Conservation (phyloP, 108 stramenopile genomes). For the Cyclotella cryptica region DNA sequence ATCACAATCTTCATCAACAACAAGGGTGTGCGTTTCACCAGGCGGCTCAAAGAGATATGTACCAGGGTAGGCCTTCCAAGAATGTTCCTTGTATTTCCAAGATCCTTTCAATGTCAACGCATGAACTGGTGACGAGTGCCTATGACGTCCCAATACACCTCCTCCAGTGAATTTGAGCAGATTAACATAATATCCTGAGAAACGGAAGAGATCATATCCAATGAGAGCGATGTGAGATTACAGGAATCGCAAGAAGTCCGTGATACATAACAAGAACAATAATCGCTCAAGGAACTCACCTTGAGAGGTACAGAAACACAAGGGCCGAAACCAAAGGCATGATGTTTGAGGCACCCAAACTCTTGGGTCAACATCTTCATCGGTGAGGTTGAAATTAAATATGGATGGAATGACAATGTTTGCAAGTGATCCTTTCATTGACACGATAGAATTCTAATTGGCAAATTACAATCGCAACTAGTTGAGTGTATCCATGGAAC, state of each 20-base stretch:
- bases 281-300: too few species aligned
- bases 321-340: slow-evolving; percentile 73
- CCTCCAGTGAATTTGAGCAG: slow-evolving; percentile 69
- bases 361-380: slow-evolving; percentile 54
- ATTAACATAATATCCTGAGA: slow-evolving; percentile 86
- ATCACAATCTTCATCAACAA: slow-evolving; percentile 77
- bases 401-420: slow-evolving; percentile 77
- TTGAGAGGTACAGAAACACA: slow-evolving; percentile 73
- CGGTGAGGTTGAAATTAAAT: slow-evolving; percentile 34
- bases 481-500: too few species aligned
- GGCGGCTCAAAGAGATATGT: slow-evolving; percentile 85
- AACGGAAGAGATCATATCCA: too few species aligned
- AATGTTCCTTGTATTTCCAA: slow-evolving; percentile 80
- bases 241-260: too few species aligned
- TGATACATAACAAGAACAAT: too few species aligned
- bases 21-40: slow-evolving; percentile 79
- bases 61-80: slow-evolving; percentile 73
- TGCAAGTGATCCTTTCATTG: slow-evolving; percentile 60
- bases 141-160: slow-evolving; percentile 72
- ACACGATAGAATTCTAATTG: too few species aligned
- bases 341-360: slow-evolving; percentile 85
- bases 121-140: slow-evolving; percentile 81
- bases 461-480: too few species aligned
- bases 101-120: slow-evolving; percentile 70
- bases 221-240: too few species aligned